A percentile compares a stretch with the other conserved stretches of the same genome.
Conservation (phyloP, 768 basidiomycete species). For the Royoungia palumana region DNA sequence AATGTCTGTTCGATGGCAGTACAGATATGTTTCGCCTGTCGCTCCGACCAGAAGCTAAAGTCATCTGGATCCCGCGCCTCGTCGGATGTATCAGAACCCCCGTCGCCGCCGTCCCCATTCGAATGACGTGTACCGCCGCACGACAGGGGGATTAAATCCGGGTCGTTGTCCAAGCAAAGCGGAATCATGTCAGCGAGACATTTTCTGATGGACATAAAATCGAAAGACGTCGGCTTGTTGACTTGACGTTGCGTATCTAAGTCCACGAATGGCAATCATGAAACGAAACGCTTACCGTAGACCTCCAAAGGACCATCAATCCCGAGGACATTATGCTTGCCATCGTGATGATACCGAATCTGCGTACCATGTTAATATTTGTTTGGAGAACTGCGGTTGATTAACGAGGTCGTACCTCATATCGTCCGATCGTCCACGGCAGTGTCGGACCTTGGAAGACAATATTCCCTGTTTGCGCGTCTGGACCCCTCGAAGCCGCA, state of each 20-base stretch:
- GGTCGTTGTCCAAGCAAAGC: constrained; percentile 84
- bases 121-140: constrained; percentile 42
- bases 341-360: constrained; percentile 93
- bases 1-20: constrained; percentile 76
- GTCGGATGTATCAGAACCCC: constrained; percentile 4
- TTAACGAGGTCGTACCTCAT: constrained; percentile 52
- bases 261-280: background rate
- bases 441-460: constrained; percentile 76
- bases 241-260: constrained; percentile 41
- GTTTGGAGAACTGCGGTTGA: background rate
- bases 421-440: constrained; percentile 82
- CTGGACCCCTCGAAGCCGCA: constrained; percentile 33
- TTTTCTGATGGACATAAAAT: constrained; percentile 62
- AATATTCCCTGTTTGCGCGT: constrained; percentile 58
- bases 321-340: constrained; percentile 94
- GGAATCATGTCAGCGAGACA: constrained; percentile 76
- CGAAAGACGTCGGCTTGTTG: constrained; percentile 59
- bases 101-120: constrained; percentile 8
- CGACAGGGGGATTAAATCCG: constrained; percentile 71
- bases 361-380: constrained; percentile 24
- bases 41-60: constrained; percentile 90
- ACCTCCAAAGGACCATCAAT: constrained; percentile 84
- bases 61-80: constrained; percentile 78
- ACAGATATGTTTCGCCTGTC: constrained; percentile 88
- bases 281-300: constrained; percentile 56